Base-by-base conservation (phyloP, 306 rosid genomes). In the Begonia masoniana region DNA sequence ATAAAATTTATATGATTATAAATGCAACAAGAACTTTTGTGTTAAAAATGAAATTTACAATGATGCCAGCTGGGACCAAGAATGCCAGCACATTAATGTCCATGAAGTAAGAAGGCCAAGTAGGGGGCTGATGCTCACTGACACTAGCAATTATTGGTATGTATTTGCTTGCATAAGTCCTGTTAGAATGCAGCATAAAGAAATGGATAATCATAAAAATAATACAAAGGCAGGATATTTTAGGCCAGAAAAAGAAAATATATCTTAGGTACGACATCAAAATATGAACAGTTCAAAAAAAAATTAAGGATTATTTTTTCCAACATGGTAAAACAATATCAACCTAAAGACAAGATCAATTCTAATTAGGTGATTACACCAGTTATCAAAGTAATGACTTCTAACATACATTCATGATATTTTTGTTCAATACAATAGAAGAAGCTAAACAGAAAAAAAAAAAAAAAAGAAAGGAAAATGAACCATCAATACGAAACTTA, bases 61-160 rank as follows among this genome's bases (percentile, higher is more conserved):
- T 70, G 54, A 92, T 83, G 64, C 99, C 99, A 62, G 99, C 96
- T 50, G 99, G 99, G 76, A 92, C 96, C 68, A 92, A 76, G 72
- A 92, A 92, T 60, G 99, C 99, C 78, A 92, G 66, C 62, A 92
- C 99, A 64, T 92, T 92, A 64, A 92, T 83, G 77, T 92, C 99
- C 99, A 92, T 92, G 62, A 92, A 92, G 82, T 92, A 92, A 45
- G 99, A 92, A 74, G 99, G 99, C 99, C 99, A 92, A 45, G 99
- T 92, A 52, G 99, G 99, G 0, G 99, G 99, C 68, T 92, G 99
- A 70, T 92, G 99, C 84, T 92, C 99, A 62, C 99, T 92, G 67
- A 92, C 99, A 66, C 99, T 92, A 68, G 99, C 99, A 75, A 92
- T 92, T 79, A 92, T 92, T 39, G 99, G 99, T 57, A 92, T 92